A percentile compares a stretch with the other conserved stretches of the same genome.
phyloP scores from a whole-genome alignment of 352 stramenopile genomes.

The Halophytophthora batemanensis region DNA sequence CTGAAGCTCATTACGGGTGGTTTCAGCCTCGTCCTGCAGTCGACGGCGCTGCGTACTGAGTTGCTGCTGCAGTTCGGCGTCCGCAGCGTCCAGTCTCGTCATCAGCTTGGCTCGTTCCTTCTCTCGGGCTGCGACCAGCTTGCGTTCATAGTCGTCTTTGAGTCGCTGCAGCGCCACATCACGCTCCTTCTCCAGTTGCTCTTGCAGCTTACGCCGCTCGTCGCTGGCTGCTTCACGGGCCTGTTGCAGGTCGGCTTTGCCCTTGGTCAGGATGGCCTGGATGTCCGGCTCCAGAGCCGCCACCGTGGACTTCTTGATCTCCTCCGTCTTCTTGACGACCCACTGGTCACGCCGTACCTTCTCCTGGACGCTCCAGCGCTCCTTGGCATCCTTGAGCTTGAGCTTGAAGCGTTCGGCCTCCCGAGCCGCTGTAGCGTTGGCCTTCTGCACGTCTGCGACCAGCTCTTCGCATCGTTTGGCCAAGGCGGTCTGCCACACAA shows the following conservation, averaged over 20 bases:
- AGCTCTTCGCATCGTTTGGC: conserved; percentile 76
- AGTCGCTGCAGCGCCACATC: conserved; percentile 44
- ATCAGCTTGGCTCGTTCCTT: conserved; percentile 77
- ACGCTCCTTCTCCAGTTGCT: conserved; percentile 58
- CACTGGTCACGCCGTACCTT: conserved; percentile 72
- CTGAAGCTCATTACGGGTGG: conserved; percentile 52
- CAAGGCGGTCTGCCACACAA: conserved; percentile 53
- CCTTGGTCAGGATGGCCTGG: conserved; percentile 73
- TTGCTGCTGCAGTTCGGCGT: conserved; percentile 79
- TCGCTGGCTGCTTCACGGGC: conserved; percentile 50
- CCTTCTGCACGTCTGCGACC: conserved; percentile 64
- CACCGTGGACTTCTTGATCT: conserved; percentile 84
- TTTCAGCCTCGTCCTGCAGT: conserved; percentile 69
- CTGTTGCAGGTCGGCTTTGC: conserved; percentile 68
- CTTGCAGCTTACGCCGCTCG: conserved; percentile 51
- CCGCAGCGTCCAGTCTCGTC: conserved; percentile 63
- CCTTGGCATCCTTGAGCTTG: conserved; percentile 76
- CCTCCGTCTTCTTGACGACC: conserved; percentile 81
- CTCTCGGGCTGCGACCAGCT: conserved; percentile 66
- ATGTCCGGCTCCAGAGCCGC: conserved; percentile 78
- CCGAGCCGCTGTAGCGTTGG: conserved; percentile 27
- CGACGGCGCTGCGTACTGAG: conserved; percentile 62
- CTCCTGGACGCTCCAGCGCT: conserved; percentile 67
- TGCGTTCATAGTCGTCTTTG: conserved; percentile 70
- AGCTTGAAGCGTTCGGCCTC: conserved; percentile 66